These are phyloP conservation scores for Intubia oerlemansii DNA, from an alignment of 2,329 filamentous ascomycete species.

Conservation along the genomic window DNA sequence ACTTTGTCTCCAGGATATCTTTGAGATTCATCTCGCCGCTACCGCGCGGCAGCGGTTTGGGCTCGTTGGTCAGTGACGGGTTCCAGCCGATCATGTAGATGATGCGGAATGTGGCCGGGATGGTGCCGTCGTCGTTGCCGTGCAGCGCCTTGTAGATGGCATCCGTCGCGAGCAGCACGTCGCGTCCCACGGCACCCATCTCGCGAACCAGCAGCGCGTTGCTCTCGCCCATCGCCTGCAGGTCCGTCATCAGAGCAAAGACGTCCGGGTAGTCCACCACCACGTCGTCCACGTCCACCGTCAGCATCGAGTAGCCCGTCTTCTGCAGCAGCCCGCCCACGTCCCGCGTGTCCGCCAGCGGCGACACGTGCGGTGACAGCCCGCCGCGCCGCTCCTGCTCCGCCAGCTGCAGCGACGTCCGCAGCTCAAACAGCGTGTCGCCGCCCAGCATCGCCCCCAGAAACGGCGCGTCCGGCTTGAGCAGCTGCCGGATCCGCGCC, in stretches of 20 bases:
- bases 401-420: conserved; percentile 80
- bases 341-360: conserved; percentile 78
- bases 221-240: conserved; percentile 90
- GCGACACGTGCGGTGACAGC: conserved; percentile 75
- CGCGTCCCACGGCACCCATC: conserved; percentile 53
- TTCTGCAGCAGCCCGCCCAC: conserved; percentile 70
- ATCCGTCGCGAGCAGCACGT: conserved; percentile 72
- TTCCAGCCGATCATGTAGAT: conserved; percentile 99
- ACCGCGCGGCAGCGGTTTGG: conserved; percentile 60
- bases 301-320: conserved; percentile 86
- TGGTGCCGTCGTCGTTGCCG: conserved; percentile 52
- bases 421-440: conserved; percentile 81
- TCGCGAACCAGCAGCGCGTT: conserved; percentile 79
- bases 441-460: conserved; percentile 93
- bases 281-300: conserved; percentile 93
- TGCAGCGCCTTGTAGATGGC: conserved; percentile 78
- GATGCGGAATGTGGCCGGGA: conserved; percentile 82
- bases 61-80: conserved; percentile 48
- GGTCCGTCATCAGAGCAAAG: conserved; percentile 78
- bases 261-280: conserved; percentile 82
- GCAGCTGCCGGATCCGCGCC: conserved; percentile 60
- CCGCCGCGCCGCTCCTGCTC: conserved; percentile 83
- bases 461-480: conserved; percentile 83
- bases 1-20: conserved; percentile 42
- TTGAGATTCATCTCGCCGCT: conserved; percentile 77